A percentile compares a stretch with the other conserved stretches of the same genome.
Conservation (phyloP, 2,329 filamentous ascomycete genomes). For the Sporothrix pseudoabietina region DNA sequence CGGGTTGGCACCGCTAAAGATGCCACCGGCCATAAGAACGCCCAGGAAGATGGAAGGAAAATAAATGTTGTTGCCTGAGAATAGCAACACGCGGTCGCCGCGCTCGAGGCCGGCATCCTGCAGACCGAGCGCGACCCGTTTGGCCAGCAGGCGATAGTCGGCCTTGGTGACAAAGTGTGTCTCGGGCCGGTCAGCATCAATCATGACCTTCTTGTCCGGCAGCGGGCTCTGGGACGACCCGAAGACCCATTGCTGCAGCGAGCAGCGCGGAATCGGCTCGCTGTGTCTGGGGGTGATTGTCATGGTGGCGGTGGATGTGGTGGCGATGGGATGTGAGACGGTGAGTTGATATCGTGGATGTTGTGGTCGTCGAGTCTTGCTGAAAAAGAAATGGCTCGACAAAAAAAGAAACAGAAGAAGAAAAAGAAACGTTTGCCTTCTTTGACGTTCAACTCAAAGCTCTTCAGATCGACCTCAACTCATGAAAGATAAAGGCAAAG, state of each 20-base stretch:
- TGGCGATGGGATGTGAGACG: not conserved
- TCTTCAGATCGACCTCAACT: not conserved
- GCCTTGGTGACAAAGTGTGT: constrained; percentile 65
- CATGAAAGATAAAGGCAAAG: too few species aligned
- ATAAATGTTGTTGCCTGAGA: constrained; percentile 72
- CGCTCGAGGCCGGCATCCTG: constrained; percentile 62
- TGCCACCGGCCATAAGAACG: constrained; percentile 72
- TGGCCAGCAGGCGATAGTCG: constrained; percentile 69
- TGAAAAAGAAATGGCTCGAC: not conserved
- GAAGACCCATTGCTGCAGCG: constrained; percentile 60
- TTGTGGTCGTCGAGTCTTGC: not conserved
- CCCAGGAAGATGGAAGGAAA: constrained; percentile 72
- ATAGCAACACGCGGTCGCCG: constrained; percentile 73
- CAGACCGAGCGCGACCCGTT: constrained; percentile 71
- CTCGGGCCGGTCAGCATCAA: constrained; percentile 68
- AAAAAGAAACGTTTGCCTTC: not conserved
- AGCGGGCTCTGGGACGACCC: constrained; percentile 51
- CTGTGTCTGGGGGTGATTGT: constrained; percentile 53
- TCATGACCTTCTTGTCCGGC: constrained; percentile 51
- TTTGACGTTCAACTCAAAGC: not conserved
- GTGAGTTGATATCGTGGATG: not conserved
- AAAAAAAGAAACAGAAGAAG: not conserved
- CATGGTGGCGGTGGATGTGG: constrained; percentile 45
- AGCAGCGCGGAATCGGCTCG: constrained; percentile 50
- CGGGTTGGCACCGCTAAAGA: constrained; percentile 66